phyloP scores from a whole-genome alignment of 1,284 basidiomycete genomes.

The Ganoderma lucidum region DNA sequence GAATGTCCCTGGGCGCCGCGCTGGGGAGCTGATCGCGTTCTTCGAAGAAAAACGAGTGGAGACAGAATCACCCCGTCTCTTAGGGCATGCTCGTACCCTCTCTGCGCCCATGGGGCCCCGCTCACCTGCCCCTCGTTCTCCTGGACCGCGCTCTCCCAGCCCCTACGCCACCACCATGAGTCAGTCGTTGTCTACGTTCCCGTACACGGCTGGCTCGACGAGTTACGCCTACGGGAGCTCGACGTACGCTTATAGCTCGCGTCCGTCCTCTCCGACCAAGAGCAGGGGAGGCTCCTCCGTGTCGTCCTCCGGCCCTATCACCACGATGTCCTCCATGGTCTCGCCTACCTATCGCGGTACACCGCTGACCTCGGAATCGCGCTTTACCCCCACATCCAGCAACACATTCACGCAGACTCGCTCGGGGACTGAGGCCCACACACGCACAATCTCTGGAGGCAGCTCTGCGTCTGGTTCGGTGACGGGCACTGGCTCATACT shows the following conservation, averaged over 20 bases:
- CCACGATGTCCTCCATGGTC: conserved; percentile 48
- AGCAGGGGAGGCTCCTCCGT: conserved; percentile 46
- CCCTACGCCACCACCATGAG: conserved; percentile 54
- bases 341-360: conserved; percentile 45
- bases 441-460: conserved; percentile 24
- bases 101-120: conserved; percentile 63
- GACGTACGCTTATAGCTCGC: conserved; percentile 45
- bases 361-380: conserved; percentile 44
- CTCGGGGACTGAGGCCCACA: conserved; percentile 35
- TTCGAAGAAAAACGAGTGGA: conserved; percentile 66
- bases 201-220: conserved; percentile 34
- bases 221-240: conserved; percentile 39
- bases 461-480: conserved; percentile 7
- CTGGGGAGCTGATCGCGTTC: conserved; percentile 75
- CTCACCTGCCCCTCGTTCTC: conserved; percentile 53
- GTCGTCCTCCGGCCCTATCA: conserved; percentile 38
- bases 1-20: conserved; percentile 60
- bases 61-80: conserved; percentile 39
- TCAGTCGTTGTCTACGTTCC: conserved; percentile 51
- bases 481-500: conserved; percentile 35
- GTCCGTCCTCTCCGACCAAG: conserved; percentile 56
- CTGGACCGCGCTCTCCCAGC: conserved; percentile 54
- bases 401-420: conserved; percentile 44
- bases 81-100: conserved; percentile 56
- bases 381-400: conserved; percentile 45